Percentiles rank a stretch among this genome's conserved stretches.
These are phyloP conservation scores for Vitis vinifera DNA, from an alignment of 164 flowering plant species.

Conservation along the genomic window DNA sequence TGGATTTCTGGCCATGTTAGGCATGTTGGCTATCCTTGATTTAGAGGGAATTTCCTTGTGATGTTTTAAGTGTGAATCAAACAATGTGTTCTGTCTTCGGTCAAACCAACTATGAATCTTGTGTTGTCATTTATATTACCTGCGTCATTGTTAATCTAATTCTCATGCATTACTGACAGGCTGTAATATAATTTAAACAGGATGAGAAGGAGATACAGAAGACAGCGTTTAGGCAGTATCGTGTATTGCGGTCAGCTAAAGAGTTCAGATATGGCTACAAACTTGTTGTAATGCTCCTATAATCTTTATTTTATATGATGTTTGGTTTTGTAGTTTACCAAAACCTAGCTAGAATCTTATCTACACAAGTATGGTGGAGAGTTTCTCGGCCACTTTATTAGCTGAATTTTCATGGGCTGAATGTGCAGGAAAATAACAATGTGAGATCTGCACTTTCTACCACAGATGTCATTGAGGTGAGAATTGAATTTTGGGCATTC, in stretches of 20 bases:
- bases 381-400: not conserved
- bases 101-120: too few species aligned
- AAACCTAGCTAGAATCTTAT: not conserved
- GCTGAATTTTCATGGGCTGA: not conserved
- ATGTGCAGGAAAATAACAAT: conserved; percentile 73
- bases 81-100: not conserved
- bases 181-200: conserved; percentile 43
- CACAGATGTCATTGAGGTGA: conserved; percentile 84
- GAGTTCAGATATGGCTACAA: conserved; percentile 94
- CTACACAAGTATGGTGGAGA: not conserved
- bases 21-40: too few species aligned
- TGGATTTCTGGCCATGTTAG: too few species aligned
- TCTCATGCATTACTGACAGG: conserved; percentile 18
- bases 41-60: not conserved
- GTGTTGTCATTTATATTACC: not conserved
- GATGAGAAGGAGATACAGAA: conserved; percentile 91
- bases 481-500: not conserved
- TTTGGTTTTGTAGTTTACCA: not conserved
- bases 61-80: not conserved
- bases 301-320: conserved; percentile 1
- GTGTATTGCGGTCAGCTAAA: conserved; percentile 62
- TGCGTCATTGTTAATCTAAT: not conserved
- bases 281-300: conserved; percentile 64
- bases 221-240: conserved; percentile 68
- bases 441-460: conserved; percentile 74